phyloP scores from a whole-genome alignment of 169 alveolate species.

The Cryptosporidium sp. region DNA sequence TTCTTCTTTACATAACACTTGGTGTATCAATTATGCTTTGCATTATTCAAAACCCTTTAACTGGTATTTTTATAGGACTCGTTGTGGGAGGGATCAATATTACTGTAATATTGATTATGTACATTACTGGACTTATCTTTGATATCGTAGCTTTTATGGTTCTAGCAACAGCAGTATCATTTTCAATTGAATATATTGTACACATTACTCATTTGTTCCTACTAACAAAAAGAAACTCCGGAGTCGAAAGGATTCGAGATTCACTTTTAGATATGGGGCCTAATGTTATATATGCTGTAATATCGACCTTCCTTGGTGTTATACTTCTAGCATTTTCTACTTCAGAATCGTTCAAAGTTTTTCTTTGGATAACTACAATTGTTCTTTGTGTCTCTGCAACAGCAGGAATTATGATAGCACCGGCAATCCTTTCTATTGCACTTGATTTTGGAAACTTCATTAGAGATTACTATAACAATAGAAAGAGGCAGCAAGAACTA shows the following conservation, averaged over 20 bases:
- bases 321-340: constrained; percentile 70
- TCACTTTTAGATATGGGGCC: constrained; percentile 75
- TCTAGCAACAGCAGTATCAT: constrained; percentile 70
- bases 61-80: constrained; percentile 66
- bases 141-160: constrained; percentile 75
- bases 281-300: constrained; percentile 68
- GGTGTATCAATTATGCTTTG: constrained; percentile 74
- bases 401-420: constrained; percentile 67
- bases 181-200: constrained; percentile 68
- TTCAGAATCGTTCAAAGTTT: constrained; percentile 66
- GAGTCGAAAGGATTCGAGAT: constrained; percentile 66
- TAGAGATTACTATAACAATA: constrained; percentile 25
- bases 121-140: constrained; percentile 63
- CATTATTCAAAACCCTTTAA: constrained; percentile 69
- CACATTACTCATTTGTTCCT: constrained; percentile 67
- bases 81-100: constrained; percentile 71
- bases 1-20: constrained; percentile 49
- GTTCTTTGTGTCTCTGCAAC: constrained; percentile 70
- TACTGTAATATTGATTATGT: constrained; percentile 50
- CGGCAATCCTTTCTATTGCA: constrained; percentile 55
- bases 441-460: constrained; percentile 50
- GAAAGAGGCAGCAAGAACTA: constrained; percentile 31
- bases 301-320: constrained; percentile 67
- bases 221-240: constrained; percentile 38
- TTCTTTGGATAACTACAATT: constrained; percentile 71